phyloP scores from a whole-genome alignment of 225 moss, liverwort and hornwort species.

The Pseudoscleropodium purum region DNA sequence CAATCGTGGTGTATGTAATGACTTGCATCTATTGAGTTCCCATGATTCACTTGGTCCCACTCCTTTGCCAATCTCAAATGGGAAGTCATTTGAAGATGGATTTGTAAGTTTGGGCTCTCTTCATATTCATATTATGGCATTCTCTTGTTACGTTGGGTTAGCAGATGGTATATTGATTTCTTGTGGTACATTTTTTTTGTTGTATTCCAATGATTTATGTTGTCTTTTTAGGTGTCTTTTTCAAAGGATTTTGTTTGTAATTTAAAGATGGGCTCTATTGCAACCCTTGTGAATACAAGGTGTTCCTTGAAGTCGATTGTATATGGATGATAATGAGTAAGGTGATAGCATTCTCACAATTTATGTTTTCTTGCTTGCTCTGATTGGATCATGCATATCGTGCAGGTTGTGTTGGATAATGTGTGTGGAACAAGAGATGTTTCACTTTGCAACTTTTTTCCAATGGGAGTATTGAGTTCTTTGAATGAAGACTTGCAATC shows the following conservation, averaged over 20 bases:
- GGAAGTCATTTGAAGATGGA: neutral
- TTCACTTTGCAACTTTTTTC: neutral
- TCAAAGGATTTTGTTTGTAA: neutral
- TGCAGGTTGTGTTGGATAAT: neutral
- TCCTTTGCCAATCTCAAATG: neutral
- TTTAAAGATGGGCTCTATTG: neutral
- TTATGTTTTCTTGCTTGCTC: neutral
- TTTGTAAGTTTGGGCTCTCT: neutral
- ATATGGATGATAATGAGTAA: neutral
- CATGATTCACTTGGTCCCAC: rapidly evolving
- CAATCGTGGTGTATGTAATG: neutral
- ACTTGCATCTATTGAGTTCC: neutral
- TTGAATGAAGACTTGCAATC: neutral
- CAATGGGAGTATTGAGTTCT: rapidly evolving
- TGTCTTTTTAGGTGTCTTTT: neutral
- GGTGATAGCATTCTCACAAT: neutral
- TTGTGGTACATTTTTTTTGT: neutral
- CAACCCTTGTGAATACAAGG: rapidly evolving
- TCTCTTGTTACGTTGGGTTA: neutral
- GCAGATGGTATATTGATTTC: neutral
- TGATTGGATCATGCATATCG: neutral
- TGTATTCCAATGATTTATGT: neutral
- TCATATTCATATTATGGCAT: neutral
- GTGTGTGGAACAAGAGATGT: neutral
- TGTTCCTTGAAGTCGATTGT: neutral